These are phyloP conservation scores for Vitis riparia DNA, from an alignment of 164 flowering plant genomes.

Conservation along the genomic window DNA sequence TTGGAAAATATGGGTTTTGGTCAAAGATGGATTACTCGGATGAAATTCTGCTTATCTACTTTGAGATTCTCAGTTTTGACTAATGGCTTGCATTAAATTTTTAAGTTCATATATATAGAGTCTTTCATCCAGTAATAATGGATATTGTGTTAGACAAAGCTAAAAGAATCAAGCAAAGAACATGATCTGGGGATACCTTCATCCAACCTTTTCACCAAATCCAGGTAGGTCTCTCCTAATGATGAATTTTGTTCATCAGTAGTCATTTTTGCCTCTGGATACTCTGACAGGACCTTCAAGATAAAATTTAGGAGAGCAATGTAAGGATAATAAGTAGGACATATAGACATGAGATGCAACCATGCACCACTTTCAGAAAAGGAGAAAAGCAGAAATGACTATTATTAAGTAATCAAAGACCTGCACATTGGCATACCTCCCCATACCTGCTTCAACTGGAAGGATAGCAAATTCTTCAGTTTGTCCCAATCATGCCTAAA, in stretches of 20 bases:
- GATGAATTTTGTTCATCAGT: slow-evolving; percentile 57
- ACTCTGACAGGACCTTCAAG: slow-evolving; percentile 73
- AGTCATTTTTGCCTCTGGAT: slow-evolving; percentile 67
- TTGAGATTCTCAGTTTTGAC: no score
- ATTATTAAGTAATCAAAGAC: slow-evolving; percentile 10
- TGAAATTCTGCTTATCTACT: no score
- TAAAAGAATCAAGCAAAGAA: background rate
- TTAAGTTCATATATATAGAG: no score
- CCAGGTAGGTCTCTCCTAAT: slow-evolving; percentile 60
- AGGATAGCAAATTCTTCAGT: slow-evolving; percentile 65
- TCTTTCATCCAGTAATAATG: background rate
- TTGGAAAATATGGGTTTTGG: no score
- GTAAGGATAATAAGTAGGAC: background rate
- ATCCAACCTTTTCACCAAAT: slow-evolving; percentile 68
- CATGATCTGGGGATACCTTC: slow-evolving; percentile 47
- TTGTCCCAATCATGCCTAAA: slow-evolving; percentile 87
- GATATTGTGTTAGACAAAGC: background rate
- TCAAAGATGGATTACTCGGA: no score
- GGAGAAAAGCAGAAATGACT: background rate
- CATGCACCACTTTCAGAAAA: background rate
- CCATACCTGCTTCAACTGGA: slow-evolving; percentile 93
- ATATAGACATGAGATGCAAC: background rate
- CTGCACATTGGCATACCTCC: slow-evolving; percentile 49
- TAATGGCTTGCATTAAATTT: no score
- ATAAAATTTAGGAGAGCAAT: slow-evolving; percentile 6